Evolutionary conservation across 2,329 filamentous ascomycete species (phyloP), one percentile per base, ranked within the genome.

Genomic region (Alternaria consortialis): DNA sequence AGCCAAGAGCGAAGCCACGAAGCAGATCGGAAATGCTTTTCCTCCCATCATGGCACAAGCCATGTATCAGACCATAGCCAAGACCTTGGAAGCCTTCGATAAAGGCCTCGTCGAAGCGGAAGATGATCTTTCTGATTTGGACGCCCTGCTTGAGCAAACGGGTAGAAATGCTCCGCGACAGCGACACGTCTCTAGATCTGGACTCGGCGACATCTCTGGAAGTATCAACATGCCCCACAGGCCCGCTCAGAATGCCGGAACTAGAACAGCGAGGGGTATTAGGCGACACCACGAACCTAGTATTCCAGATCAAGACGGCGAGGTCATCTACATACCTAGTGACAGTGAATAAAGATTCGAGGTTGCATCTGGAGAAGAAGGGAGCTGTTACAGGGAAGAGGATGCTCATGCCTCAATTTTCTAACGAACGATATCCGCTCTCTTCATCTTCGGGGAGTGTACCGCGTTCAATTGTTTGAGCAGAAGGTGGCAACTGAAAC

Each of bases 41-140:
- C 72, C 72, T 0, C 68, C 71, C 0, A 2, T 63, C 1, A 61
- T 68, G 20, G 69, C 66, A 1, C 53, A 63, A 3, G 15, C 37
- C 0, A 20, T 72, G 1, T 72, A 58, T 20, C 47, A 20, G 4
- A 20, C n/a, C 0, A 51, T 55, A 9, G 61, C 58, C 0, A 29
- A 63, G 15, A 71, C 68, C 0, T 50, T 73, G 0, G 67, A 74
- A 31, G 75, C 74, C 0, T 77, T 68, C 12, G 70, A 76, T 13
- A 8, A 69, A 3, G 72, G 72, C 0, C 29, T 71, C 3, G 71
- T 77, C 17, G 52, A 46, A 15, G 63, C 68, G 0, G 72, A 75
- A 25, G 72, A 76, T 2, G 63, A 72, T 0, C 43, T 75, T 0
- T 12, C 46, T 0, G 67, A 76, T 40, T 57, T 76, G 0, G 40